These are phyloP conservation scores for Steccherinum ochraceum DNA, from an alignment of 768 basidiomycete genomes.

Conservation along the genomic window DNA sequence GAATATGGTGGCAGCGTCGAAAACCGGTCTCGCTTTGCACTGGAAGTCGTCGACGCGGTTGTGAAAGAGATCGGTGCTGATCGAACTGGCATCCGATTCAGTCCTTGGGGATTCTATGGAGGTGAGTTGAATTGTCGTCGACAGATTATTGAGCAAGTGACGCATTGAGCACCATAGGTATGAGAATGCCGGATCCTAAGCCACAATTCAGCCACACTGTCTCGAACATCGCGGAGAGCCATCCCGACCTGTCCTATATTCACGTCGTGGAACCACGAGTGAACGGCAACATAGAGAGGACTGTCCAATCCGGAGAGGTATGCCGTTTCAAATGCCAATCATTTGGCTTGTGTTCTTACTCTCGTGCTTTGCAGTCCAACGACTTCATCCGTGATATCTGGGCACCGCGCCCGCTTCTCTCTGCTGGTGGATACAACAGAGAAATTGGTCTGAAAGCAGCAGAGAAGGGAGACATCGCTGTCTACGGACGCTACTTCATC, in stretches of 20 bases:
- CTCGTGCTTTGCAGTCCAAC: slow-evolving; percentile 14
- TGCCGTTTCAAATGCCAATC: too few relatives aligned
- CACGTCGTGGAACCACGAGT: slow-evolving; percentile 24
- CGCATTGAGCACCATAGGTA: slow-evolving; percentile 38
- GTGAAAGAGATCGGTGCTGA: slow-evolving; percentile 34
- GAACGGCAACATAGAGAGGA: slow-evolving; percentile 1
- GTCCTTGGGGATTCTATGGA: slow-evolving; percentile 28
- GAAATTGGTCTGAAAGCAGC: slow-evolving; percentile 13
- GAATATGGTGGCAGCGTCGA: slow-evolving; percentile 40
- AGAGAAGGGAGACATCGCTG: slow-evolving; percentile 5
- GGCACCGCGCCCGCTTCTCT: too few relatives aligned
- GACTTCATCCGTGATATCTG: slow-evolving; percentile 20
- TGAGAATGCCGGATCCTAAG: slow-evolving; percentile 26
- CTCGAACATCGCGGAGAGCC: slow-evolving; percentile 14
- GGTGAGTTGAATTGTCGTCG: slow-evolving; percentile 8
- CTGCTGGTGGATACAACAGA: slow-evolving; percentile 17
- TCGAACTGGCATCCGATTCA: slow-evolving; percentile 32
- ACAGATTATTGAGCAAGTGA: slow-evolving; percentile 8
- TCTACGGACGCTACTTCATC: slow-evolving; percentile 7
- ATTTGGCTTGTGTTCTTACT: too few relatives aligned
- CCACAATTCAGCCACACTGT: slow-evolving; percentile 23
- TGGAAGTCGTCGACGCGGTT: slow-evolving; percentile 38
- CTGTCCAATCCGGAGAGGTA: slow-evolving; percentile 4
- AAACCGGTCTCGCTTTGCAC: slow-evolving; percentile 36
- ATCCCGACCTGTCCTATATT: slow-evolving; percentile 31